Evolutionary conservation across 257 asterid genomes (phyloP).

Genomic region (Ehretia macrophylla): DNA sequence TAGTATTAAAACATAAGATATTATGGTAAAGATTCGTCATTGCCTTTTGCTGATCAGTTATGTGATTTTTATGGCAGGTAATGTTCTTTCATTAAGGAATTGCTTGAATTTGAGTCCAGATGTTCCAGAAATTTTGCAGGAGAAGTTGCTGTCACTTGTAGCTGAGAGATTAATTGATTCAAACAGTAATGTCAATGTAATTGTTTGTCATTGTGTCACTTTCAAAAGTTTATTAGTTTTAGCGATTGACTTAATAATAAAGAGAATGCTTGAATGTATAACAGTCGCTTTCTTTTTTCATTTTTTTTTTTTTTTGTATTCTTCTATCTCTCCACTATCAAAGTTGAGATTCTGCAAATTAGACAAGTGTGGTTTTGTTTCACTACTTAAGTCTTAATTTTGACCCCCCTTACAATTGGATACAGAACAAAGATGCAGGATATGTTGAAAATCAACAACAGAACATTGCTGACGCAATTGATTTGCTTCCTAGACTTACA

Average conservation of each 20-base stretch:
- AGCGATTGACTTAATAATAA: too few relatives aligned
- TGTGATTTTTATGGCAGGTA: conserved; percentile 43
- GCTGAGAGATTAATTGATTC: conserved; percentile 85
- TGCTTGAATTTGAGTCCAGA: conserved; percentile 77
- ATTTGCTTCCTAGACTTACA: conserved; percentile 90
- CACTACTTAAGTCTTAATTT: too few relatives aligned
- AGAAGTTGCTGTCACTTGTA: conserved; percentile 80
- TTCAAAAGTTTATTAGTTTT: too few relatives aligned
- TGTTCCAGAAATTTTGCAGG: conserved; percentile 84
- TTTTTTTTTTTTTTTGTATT: too few relatives aligned
- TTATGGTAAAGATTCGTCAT: too few relatives aligned
- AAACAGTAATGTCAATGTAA: conserved; percentile 59
- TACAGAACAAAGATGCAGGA: conserved; percentile 74
- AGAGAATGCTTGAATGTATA: too few relatives aligned
- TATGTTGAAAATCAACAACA: conserved; percentile 83
- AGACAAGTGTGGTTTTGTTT: too few relatives aligned
- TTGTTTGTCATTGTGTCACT: conserved; percentile 3
- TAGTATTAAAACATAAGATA: too few relatives aligned
- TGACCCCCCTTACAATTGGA: too few relatives aligned
- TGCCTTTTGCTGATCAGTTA: conserved; percentile 7
- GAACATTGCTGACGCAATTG: conserved; percentile 92
- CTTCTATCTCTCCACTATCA: too few relatives aligned
- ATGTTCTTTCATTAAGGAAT: conserved; percentile 78
- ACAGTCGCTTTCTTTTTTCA: too few relatives aligned
- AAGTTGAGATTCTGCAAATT: too few relatives aligned